These are phyloP conservation scores for Penicillium odoratum DNA, from an alignment of 495 filamentous ascomycete species.

Conservation along the genomic window DNA sequence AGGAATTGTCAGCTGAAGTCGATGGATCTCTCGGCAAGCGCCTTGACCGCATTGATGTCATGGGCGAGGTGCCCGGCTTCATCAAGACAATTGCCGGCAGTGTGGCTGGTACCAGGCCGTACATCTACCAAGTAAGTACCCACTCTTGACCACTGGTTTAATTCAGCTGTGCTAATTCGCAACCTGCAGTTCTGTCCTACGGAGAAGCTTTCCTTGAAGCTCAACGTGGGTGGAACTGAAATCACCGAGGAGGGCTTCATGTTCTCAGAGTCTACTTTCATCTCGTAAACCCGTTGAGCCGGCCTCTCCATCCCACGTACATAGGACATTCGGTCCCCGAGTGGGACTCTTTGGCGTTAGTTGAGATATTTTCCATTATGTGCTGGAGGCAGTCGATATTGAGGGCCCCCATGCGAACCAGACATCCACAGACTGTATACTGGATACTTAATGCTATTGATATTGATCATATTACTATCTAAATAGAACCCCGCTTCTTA, in stretches of 20 bases:
- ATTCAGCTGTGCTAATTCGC: neutral
- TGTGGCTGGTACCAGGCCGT: conserved; percentile 88
- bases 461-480: conserved; percentile 26
- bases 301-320: conserved; percentile 26
- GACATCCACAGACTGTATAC: conserved; percentile 39
- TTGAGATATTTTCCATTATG: conserved; percentile 27
- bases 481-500: neutral
- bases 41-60: conserved; percentile 87
- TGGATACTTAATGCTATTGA: conserved; percentile 42
- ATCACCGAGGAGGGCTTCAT: conserved; percentile 71
- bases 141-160: neutral
- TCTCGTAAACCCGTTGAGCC: conserved; percentile 52
- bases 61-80: conserved; percentile 93
- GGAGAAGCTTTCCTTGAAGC: conserved; percentile 65
- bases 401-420: conserved; percentile 21
- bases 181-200: conserved; percentile 61
- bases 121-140: conserved; percentile 83
- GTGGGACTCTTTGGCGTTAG: conserved; percentile 22
- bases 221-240: conserved; percentile 80
- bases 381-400: conserved; percentile 18
- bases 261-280: conserved; percentile 90
- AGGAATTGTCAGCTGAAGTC: conserved; percentile 65
- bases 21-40: conserved; percentile 68
- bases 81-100: conserved; percentile 88
- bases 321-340: conserved; percentile 29